Conservation (phyloP, 2,329 filamentous ascomycete species). For the Beauveria sp. region DNA sequence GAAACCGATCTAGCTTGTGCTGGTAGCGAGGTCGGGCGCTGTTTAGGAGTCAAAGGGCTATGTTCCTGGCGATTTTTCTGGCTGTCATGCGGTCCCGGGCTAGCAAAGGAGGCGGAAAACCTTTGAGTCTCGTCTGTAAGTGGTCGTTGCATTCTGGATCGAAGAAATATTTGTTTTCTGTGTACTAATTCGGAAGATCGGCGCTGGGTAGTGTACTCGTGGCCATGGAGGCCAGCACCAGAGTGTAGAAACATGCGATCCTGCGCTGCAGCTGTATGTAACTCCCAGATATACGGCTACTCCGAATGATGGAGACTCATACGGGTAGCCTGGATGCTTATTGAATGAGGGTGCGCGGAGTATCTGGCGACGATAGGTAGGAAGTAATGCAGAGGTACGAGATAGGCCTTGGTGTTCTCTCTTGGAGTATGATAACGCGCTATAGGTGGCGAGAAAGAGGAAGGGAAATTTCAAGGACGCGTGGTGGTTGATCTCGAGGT, state of each 20-base stretch:
- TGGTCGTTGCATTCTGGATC: constrained; percentile 32
- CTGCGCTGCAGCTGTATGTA: background rate
- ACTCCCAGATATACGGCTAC: background rate
- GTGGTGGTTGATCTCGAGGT: background rate
- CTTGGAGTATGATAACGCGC: too few species aligned
- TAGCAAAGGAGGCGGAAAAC: background rate
- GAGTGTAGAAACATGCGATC: constrained; percentile 50
- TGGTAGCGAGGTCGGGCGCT: constrained; percentile 9
- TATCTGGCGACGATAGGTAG: background rate
- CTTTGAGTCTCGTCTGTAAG: constrained; percentile 21
- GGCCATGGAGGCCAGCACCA: constrained; percentile 52
- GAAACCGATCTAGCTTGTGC: constrained; percentile 27
- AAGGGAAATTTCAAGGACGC: background rate
- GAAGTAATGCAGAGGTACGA: background rate
- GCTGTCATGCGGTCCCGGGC: background rate
- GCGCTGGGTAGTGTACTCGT: constrained; percentile 44
- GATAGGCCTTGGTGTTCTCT: background rate
- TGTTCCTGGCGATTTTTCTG: background rate
- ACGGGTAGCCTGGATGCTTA: background rate
- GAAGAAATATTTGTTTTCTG: constrained; percentile 32
- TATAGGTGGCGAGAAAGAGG: too few species aligned
- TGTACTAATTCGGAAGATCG: constrained; percentile 25
- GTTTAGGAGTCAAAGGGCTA: background rate
- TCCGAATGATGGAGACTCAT: background rate
- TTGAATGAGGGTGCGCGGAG: background rate